Conservation (phyloP, 192 early-diverging fungal species). For the Coemansia nantahalensis region DNA sequence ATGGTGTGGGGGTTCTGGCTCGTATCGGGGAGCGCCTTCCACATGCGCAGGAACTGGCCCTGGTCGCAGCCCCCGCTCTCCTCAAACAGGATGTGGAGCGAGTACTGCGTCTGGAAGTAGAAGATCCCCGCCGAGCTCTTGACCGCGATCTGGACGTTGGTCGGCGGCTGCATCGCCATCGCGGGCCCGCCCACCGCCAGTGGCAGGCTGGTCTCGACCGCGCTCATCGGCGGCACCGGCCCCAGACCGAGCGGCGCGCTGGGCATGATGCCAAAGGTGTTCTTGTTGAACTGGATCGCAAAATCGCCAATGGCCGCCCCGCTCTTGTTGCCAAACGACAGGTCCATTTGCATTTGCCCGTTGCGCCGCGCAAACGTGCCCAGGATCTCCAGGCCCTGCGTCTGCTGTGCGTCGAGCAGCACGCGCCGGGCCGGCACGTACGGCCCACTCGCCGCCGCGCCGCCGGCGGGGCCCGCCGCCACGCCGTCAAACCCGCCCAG, state of each 20-base stretch:
- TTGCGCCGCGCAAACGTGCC: constrained; percentile 59
- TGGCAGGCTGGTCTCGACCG: constrained; percentile 49
- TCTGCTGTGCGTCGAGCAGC: constrained; percentile 50
- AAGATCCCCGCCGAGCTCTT: constrained; percentile 65
- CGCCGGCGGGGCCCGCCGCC: no score
- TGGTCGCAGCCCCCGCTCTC: constrained; percentile 53
- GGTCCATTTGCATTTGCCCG: constrained; percentile 62
- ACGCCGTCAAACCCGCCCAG: constrained; percentile 3
- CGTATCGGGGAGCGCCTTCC: constrained; percentile 51
- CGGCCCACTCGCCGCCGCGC: neutral
- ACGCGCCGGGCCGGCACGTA: constrained; percentile 49
- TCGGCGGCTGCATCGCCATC: constrained; percentile 55
- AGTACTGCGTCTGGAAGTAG: constrained; percentile 68
- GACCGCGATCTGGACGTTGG: constrained; percentile 68
- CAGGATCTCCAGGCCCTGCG: constrained; percentile 54
- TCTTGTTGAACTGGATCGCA: constrained; percentile 82
- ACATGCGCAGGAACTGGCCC: constrained; percentile 54
- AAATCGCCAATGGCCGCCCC: constrained; percentile 56
- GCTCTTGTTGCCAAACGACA: constrained; percentile 60
- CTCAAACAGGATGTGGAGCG: constrained; percentile 59
- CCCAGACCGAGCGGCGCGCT: constrained; percentile 45
- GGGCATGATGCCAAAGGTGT: constrained; percentile 65
- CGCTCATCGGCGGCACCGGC: constrained; percentile 43
- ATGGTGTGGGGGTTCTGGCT: constrained; percentile 25
- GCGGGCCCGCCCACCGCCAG: constrained; percentile 55